phyloP scores from a whole-genome alignment of 805 yeast species.

The Zygosaccharomyces bailii region DNA sequence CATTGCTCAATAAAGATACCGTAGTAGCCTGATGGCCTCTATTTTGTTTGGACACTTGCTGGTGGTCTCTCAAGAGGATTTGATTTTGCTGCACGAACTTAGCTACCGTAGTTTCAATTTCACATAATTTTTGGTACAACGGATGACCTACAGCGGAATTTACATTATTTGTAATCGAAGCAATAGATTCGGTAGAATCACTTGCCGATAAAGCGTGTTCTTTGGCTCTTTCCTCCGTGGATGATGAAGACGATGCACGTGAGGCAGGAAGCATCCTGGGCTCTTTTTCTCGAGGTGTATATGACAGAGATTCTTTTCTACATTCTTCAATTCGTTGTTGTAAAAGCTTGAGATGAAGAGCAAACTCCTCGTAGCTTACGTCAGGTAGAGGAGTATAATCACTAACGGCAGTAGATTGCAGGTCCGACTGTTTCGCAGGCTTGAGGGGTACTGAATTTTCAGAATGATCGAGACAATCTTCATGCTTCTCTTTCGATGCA shows the following conservation, averaged over 20 bases:
- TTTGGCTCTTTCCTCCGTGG: conserved; percentile 11
- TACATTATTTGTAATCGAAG: conserved; percentile 2
- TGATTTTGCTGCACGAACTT: conserved; percentile 25
- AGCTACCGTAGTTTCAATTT: conserved; percentile 25
- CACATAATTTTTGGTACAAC: conserved; percentile 24
- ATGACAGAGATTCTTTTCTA: conserved; percentile 27
- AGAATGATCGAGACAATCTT: not conserved
- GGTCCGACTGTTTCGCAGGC: not conserved
- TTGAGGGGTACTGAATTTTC: not conserved
- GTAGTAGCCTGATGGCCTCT: conserved; percentile 19
- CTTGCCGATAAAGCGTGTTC: conserved; percentile 2
- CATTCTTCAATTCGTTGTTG: conserved; percentile 31
- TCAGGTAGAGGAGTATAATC: conserved; percentile 20
- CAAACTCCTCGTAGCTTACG: conserved; percentile 22
- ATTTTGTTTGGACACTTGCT: conserved; percentile 14
- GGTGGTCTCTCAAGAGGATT: conserved; percentile 21
- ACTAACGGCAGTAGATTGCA: not conserved
- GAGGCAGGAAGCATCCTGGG: conserved; percentile 1
- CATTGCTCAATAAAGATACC: conserved; percentile 38
- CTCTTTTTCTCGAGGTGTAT: conserved; percentile 11
- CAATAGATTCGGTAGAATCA: conserved; percentile 12
- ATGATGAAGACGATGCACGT: conserved; percentile 19
- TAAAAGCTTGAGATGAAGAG: conserved; percentile 21
- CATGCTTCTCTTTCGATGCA: conserved; percentile 6
- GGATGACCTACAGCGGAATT: conserved; percentile 19